Percentiles rank a stretch among this genome's conserved stretches.
These are phyloP conservation scores for Irpex sp. DNA, from an alignment of 1,284 basidiomycete genomes.

Conservation along the genomic window DNA sequence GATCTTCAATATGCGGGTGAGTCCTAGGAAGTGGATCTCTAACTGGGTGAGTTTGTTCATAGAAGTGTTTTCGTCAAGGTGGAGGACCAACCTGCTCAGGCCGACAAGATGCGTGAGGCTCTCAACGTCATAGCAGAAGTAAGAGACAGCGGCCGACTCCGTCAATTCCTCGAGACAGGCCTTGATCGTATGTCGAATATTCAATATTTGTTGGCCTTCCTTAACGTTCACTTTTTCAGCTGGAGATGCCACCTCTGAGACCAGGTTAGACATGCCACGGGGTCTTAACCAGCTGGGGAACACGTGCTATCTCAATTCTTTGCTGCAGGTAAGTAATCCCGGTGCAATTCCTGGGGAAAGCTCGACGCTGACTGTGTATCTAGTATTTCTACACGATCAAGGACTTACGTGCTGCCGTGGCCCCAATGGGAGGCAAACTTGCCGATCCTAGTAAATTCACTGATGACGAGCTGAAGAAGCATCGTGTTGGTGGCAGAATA, in stretches of 20 bases:
- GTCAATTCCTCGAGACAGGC: constrained; percentile 62
- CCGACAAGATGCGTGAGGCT: constrained; percentile 64
- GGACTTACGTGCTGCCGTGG: constrained; percentile 76
- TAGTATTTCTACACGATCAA: constrained; percentile 96
- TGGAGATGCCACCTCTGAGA: constrained; percentile 51
- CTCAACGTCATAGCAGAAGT: constrained; percentile 66
- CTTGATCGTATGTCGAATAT: constrained; percentile 58
- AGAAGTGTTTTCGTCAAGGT: constrained; percentile 39
- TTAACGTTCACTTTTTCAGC: constrained; percentile 37
- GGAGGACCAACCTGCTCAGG: constrained; percentile 62
- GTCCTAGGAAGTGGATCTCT: constrained; percentile 24
- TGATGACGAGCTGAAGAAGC: constrained; percentile 75
- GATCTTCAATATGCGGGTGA: constrained; percentile 70
- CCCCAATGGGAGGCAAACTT: constrained; percentile 53
- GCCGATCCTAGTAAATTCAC: constrained; percentile 67
- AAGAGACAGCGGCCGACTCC: constrained; percentile 69
- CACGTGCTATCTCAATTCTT: constrained; percentile 89
- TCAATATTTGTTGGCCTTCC: neutral
- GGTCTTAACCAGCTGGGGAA: constrained; percentile 92
- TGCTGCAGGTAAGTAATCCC: constrained; percentile 58
- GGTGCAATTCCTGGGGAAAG: neutral
- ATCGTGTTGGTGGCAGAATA: constrained; percentile 82
- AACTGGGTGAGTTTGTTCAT: neutral
- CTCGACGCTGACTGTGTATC: constrained; percentile 1
- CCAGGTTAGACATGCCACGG: constrained; percentile 68